Conservation (phyloP, 2,329 filamentous ascomycete genomes). For the Ilyonectria sp. region DNA sequence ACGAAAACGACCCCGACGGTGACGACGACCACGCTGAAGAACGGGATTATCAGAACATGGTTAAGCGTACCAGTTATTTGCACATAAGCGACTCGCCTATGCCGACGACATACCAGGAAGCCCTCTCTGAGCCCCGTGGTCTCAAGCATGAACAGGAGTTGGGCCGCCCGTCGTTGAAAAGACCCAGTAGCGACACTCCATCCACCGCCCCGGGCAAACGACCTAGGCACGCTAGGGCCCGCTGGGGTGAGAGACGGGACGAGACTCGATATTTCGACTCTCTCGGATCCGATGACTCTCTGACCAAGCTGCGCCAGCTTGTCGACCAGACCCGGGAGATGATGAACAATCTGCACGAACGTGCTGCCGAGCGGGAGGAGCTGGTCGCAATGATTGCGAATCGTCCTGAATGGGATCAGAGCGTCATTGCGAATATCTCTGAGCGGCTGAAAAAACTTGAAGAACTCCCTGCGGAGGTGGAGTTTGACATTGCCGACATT, state of each 20-base stretch:
- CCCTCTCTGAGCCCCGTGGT: not conserved
- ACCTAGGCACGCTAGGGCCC: not conserved
- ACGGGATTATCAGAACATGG: too few relatives aligned
- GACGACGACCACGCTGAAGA: not conserved
- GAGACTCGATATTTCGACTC: not conserved
- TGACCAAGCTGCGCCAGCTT: not conserved
- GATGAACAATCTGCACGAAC: not conserved
- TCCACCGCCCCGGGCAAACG: not conserved
- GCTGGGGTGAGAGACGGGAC: not conserved
- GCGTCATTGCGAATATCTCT: not conserved
- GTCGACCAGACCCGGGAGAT: not conserved
- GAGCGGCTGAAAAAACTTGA: not conserved
- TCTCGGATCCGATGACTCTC: not conserved
- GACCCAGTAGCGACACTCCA: not conserved
- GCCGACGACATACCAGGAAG: too few relatives aligned
- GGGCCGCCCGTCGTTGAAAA: not conserved
- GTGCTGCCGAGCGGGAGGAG: not conserved
- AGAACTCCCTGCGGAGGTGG: too few relatives aligned
- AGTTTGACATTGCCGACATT: not conserved
- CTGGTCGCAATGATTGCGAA: not conserved
- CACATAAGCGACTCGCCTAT: too few relatives aligned
- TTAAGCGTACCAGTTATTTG: too few relatives aligned
- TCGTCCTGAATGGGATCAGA: not conserved
- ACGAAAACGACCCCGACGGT: not conserved
- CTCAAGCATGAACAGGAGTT: not conserved